phyloP scores from a whole-genome alignment of 2,329 filamentous ascomycete species.

The Fusarium buharicum region DNA sequence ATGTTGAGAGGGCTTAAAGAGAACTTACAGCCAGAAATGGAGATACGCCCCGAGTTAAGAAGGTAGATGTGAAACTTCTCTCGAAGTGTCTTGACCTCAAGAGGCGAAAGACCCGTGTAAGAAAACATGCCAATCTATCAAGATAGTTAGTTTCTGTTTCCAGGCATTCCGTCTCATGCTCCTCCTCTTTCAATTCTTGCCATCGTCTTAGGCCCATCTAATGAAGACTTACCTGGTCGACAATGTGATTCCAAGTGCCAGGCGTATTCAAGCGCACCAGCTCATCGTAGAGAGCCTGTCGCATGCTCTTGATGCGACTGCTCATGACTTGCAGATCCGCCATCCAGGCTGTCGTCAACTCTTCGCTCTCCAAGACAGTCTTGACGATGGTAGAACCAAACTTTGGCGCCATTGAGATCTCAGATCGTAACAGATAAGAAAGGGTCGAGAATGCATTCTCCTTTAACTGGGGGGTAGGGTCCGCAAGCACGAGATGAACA shows the following conservation, averaged over 20 bases:
- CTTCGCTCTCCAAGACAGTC: conserved; percentile 81
- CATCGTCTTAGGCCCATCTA: too few relatives aligned
- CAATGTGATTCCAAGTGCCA: conserved; percentile 95
- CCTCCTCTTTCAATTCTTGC: too few relatives aligned
- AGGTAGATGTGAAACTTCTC: conserved; percentile 82
- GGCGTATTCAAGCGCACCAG: conserved; percentile 88
- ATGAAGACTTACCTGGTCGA: conserved; percentile 64
- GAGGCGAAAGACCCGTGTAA: conserved; percentile 81
- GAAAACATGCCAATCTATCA: conserved; percentile 96
- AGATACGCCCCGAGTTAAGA: conserved; percentile 44
- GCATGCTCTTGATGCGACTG: conserved; percentile 92
- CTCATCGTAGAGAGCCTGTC: conserved; percentile 77
- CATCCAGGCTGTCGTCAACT: conserved; percentile 89
- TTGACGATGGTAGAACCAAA: conserved; percentile 91
- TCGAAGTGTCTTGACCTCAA: conserved; percentile 75
- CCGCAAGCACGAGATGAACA: conserved; percentile 91
- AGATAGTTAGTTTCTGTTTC: background rate
- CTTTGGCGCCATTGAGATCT: conserved; percentile 95
- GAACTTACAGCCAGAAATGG: conserved; percentile 35
- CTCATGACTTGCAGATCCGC: conserved; percentile 92
- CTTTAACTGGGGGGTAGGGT: conserved; percentile 74
- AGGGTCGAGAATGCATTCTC: conserved; percentile 29
- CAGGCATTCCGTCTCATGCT: too few relatives aligned
- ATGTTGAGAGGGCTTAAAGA: conserved; percentile 55
- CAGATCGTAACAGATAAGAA: conserved; percentile 82